These are phyloP conservation scores for Fusarium sarcochroum DNA, from an alignment of 2,329 filamentous ascomycete genomes.

Conservation along the genomic window DNA sequence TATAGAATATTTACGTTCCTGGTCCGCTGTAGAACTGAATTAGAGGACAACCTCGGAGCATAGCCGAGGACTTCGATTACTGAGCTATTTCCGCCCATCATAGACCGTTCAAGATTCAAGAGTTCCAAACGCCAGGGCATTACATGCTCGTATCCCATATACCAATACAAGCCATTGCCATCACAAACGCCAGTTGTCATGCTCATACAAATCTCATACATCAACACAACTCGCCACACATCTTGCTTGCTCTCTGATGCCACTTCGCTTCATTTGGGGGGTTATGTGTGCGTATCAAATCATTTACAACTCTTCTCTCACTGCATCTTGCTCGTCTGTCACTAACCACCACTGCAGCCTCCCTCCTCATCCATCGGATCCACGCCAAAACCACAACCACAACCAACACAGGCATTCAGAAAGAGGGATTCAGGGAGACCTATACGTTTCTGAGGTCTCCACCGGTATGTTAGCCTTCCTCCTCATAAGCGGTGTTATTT, in stretches of 20 bases:
- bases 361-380: slow-evolving; percentile 45
- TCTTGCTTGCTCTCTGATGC: slow-evolving; percentile 36
- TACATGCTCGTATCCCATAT: slow-evolving; percentile 13
- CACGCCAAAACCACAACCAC: slow-evolving; percentile 41
- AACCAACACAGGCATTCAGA: slow-evolving; percentile 38
- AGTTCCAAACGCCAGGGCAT: slow-evolving; percentile 25
- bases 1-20: not conserved
- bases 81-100: slow-evolving; percentile 5
- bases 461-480: slow-evolving; percentile 18
- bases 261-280: slow-evolving; percentile 48
- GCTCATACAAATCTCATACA: slow-evolving; percentile 28
- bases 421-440: slow-evolving; percentile 7
- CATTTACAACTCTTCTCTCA: slow-evolving; percentile 51
- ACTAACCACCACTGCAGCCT: slow-evolving; percentile 45
- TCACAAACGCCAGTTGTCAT: slow-evolving; percentile 26
- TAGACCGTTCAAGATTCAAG: not conserved
- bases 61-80: not conserved
- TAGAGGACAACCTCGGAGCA: too few relatives aligned
- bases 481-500: slow-evolving; percentile 9
- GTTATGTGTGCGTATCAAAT: slow-evolving; percentile 49
- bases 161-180: slow-evolving; percentile 16
- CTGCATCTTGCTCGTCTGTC: slow-evolving; percentile 50
- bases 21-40: not conserved
- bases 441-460: slow-evolving; percentile 21
- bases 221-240: slow-evolving; percentile 41